Evolutionary conservation across 768 basidiomycete species (phyloP).

Genomic region (Melanogaster broomeanus): DNA sequence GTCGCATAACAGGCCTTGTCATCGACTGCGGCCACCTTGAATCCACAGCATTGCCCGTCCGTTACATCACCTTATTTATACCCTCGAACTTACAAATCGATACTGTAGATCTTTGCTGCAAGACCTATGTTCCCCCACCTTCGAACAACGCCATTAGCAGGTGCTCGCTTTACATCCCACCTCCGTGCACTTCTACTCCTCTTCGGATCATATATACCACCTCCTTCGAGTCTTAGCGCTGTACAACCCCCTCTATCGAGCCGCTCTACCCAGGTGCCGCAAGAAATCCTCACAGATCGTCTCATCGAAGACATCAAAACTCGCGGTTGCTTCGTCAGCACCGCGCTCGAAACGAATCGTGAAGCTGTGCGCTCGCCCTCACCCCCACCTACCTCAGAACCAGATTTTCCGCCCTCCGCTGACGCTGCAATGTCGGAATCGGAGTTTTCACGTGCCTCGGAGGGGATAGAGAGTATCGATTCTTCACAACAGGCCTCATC

Average conservation of each 20-base stretch:
- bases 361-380: slow-evolving; percentile 36
- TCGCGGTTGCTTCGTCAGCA: slow-evolving; percentile 86
- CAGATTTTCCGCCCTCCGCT: slow-evolving; percentile 46
- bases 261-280: slow-evolving; percentile 68
- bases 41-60: slow-evolving; percentile 82
- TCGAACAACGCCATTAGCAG: slow-evolving; percentile 85
- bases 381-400: slow-evolving; percentile 33
- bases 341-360: slow-evolving; percentile 44
- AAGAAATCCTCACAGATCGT: slow-evolving; percentile 74
- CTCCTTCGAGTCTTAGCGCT: slow-evolving; percentile 68
- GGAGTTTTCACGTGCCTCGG: slow-evolving; percentile 57
- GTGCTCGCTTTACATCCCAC: slow-evolving; percentile 76
- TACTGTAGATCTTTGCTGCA: slow-evolving; percentile 81
- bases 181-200: slow-evolving; percentile 79
- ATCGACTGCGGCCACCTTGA: slow-evolving; percentile 93
- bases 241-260: slow-evolving; percentile 63
- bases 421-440: slow-evolving; percentile 69
- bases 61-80: slow-evolving; percentile 25
- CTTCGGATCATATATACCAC: slow-evolving; percentile 85
- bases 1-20: slow-evolving; percentile 91
- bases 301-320: slow-evolving; percentile 92
- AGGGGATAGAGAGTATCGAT: slow-evolving; percentile 47
- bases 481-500: slow-evolving; percentile 52
- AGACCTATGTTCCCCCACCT: slow-evolving; percentile 84
- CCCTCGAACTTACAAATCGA: slow-evolving; percentile 2